Evolutionary conservation across 2,329 filamentous ascomycete genomes (phyloP).

Genomic region (Reticulascus tulasneorum): DNA sequence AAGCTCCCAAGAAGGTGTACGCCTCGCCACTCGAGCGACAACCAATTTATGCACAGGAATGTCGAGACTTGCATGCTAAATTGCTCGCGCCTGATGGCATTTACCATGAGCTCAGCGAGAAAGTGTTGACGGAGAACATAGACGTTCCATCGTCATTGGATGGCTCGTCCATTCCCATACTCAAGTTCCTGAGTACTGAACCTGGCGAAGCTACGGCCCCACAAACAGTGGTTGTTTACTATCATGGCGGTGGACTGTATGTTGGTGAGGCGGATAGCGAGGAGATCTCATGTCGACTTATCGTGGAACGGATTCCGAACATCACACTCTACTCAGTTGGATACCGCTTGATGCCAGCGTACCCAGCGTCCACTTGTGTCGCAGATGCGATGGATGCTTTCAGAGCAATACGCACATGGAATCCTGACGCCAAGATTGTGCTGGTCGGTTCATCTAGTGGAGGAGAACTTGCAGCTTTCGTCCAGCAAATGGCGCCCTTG

Average conservation of each 20-base stretch:
- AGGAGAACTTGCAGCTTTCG: conserved; percentile 41
- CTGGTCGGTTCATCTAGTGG: conserved; percentile 44
- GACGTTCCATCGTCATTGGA: conserved; percentile 29
- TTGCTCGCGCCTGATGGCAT: conserved; percentile 31
- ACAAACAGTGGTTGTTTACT: conserved; percentile 35
- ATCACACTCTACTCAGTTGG: conserved; percentile 38
- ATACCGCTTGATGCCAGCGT: conserved; percentile 40
- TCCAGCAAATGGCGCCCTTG: conserved; percentile 28
- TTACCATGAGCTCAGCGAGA: conserved; percentile 31
- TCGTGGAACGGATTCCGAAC: conserved; percentile 26
- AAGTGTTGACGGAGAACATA: conserved; percentile 23
- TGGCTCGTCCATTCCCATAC: conserved; percentile 29
- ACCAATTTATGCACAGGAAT: conserved; percentile 34
- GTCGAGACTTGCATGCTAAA: conserved; percentile 29
- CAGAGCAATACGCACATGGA: conserved; percentile 15
- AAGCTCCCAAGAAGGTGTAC: conserved; percentile 19
- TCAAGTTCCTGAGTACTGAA: conserved; percentile 24
- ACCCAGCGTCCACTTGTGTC: conserved; percentile 34
- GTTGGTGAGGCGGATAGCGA: conserved; percentile 47
- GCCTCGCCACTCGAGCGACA: conserved; percentile 29
- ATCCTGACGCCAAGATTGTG: conserved; percentile 21
- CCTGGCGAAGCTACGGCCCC: conserved; percentile 8
- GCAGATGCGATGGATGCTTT: conserved; percentile 38
- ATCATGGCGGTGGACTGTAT: conserved; percentile 43
- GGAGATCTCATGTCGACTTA: conserved; percentile 41